Conservation (phyloP, 306 rosid species). For the Prunus padus region DNA sequence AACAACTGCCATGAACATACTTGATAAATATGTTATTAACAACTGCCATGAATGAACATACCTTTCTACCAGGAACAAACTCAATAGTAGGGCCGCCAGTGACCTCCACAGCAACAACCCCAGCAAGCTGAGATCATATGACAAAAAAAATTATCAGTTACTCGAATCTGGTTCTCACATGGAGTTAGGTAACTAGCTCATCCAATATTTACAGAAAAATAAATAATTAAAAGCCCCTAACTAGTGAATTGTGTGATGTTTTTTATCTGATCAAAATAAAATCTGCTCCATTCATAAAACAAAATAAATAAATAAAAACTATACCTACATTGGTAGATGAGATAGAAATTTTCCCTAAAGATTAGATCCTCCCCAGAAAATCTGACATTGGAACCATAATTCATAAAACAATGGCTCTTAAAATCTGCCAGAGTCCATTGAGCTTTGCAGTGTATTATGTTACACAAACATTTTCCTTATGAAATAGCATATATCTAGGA, state of each 20-base stretch:
- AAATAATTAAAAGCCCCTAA: background rate
- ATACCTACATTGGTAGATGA: background rate
- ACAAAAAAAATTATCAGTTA: background rate
- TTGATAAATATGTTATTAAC: background rate
- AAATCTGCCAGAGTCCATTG: too few species aligned
- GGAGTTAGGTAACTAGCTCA: background rate
- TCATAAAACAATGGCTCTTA: background rate
- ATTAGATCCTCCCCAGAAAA: background rate
- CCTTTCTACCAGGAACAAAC: slow-evolving; percentile 83
- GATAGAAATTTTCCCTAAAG: background rate
- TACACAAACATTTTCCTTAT: background rate
- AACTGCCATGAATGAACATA: slow-evolving; percentile 14
- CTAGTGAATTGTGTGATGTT: background rate
- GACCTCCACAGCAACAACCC: slow-evolving; percentile 88
- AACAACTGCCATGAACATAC: background rate
- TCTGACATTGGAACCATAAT: background rate
- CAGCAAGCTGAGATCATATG: slow-evolving; percentile 67
- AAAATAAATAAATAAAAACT: background rate
- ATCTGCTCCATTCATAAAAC: background rate
- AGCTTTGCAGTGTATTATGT: background rate
- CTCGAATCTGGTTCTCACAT: background rate
- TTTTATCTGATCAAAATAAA: background rate
- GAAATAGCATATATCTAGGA: background rate
- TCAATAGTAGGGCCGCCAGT: slow-evolving; percentile 90
- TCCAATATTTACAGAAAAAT: background rate